These are phyloP conservation scores for Alternaria longipes DNA, from an alignment of 2,329 filamentous ascomycete genomes.

Conservation along the genomic window DNA sequence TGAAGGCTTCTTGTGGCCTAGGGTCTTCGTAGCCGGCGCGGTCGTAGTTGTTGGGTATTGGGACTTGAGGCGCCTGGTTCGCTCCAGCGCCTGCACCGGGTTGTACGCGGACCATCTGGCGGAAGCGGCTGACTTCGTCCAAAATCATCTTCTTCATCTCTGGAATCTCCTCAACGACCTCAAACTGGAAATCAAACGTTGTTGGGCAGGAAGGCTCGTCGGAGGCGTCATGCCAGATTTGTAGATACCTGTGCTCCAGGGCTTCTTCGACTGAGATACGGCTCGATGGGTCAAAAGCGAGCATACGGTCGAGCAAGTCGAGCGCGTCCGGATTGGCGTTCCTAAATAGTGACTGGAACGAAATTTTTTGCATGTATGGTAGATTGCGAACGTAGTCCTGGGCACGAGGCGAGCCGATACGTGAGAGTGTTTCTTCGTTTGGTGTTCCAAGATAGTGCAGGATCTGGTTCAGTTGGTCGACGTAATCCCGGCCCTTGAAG, in stretches of 20 bases:
- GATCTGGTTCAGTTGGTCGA: constrained; percentile 99
- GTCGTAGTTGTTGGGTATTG: constrained; percentile 69
- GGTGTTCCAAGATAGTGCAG: constrained; percentile 97
- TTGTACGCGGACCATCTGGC: constrained; percentile 63
- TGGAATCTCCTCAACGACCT: constrained; percentile 92
- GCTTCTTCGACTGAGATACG: constrained; percentile 95
- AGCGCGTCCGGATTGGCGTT: constrained; percentile 95
- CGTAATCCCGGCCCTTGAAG: constrained; percentile 99
- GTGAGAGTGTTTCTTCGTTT: constrained; percentile 90
- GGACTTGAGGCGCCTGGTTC: constrained; percentile 62
- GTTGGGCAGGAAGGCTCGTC: constrained; percentile 94
- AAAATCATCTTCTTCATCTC: constrained; percentile 98
- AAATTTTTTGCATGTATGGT: constrained; percentile 91
- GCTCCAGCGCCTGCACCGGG: constrained; percentile 42
- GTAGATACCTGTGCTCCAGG: constrained; percentile 93
- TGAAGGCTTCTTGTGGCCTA: constrained; percentile 65
- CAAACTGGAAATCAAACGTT: constrained; percentile 98
- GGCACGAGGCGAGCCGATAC: constrained; percentile 93
- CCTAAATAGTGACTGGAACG: constrained; percentile 88
- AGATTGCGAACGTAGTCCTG: constrained; percentile 99
- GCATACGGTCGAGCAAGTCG: constrained; percentile 94
- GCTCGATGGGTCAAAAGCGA: constrained; percentile 93
- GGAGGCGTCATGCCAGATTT: constrained; percentile 97
- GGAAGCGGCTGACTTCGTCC: constrained; percentile 90
- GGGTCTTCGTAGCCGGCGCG: constrained; percentile 68